These are phyloP conservation scores for Lecanicillium sp. DNA, from an alignment of 2,329 filamentous ascomycete species.

Conservation along the genomic window DNA sequence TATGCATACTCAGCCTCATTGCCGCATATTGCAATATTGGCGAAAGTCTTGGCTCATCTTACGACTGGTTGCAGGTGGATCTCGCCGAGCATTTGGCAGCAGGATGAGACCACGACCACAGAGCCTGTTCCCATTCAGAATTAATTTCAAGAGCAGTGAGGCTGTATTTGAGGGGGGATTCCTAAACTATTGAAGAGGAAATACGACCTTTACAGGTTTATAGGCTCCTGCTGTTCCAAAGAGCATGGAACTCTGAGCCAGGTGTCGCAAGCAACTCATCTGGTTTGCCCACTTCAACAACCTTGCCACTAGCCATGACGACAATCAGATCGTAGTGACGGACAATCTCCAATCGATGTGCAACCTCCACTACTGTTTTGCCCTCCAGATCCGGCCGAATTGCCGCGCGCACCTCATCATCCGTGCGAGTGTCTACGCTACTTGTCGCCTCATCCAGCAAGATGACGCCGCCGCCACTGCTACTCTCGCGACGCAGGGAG, in stretches of 20 bases:
- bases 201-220: too few relatives aligned
- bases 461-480: constrained; percentile 22
- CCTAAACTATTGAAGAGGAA: too few relatives aligned
- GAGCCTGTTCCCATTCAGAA: too few relatives aligned
- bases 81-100: too few relatives aligned
- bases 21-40: too few relatives aligned
- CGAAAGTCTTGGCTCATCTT: too few relatives aligned
- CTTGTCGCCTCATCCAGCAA: constrained; percentile 29
- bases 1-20: too few relatives aligned
- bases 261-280: constrained; percentile 19
- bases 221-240: constrained; percentile 18
- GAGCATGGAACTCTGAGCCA: constrained; percentile 18
- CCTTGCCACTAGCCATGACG: constrained; percentile 22
- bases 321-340: constrained; percentile 24
- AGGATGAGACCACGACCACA: too few relatives aligned
- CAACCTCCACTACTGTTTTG: constrained; percentile 25
- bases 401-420: constrained; percentile 21
- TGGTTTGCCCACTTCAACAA: constrained; percentile 23
- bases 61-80: too few relatives aligned
- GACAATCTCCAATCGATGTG: constrained; percentile 25
- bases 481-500: constrained; percentile 26
- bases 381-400: constrained; percentile 20
- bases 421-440: constrained; percentile 25
- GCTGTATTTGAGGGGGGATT: too few relatives aligned
- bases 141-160: too few relatives aligned